phyloP scores from a whole-genome alignment of 805 yeast species.

The Candida peoriensis region DNA sequence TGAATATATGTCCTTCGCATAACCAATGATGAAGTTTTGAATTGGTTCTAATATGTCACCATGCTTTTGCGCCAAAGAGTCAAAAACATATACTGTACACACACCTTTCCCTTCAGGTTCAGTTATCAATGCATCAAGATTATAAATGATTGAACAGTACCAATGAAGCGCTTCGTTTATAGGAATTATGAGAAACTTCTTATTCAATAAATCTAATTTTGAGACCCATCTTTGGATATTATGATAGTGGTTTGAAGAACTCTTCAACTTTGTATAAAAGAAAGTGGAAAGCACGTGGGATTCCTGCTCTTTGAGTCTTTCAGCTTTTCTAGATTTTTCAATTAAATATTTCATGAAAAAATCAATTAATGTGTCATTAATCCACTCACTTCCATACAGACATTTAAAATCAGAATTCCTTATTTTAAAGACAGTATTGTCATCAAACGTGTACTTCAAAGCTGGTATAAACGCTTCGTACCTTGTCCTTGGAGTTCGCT shows the following conservation, averaged over 20 bases:
- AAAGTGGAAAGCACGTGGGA: constrained; percentile 72
- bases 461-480: constrained; percentile 30
- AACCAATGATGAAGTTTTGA: constrained; percentile 54
- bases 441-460: constrained; percentile 47
- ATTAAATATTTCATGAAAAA: constrained; percentile 67
- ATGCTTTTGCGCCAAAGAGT: constrained; percentile 66
- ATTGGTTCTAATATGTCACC: constrained; percentile 46
- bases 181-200: constrained; percentile 67
- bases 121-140: constrained; percentile 34
- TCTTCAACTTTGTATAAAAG: constrained; percentile 64
- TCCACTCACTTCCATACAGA: constrained; percentile 75
- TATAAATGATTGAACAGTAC: constrained; percentile 73
- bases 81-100: constrained; percentile 47
- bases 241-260: constrained; percentile 42
- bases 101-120: constrained; percentile 12
- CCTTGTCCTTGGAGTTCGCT: constrained; percentile 3
- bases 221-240: constrained; percentile 77
- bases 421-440: constrained; percentile 50
- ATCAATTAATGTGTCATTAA: constrained; percentile 84
- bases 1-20: constrained; percentile 60
- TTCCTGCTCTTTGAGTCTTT: constrained; percentile 30
- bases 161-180: constrained; percentile 81
- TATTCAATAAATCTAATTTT: constrained; percentile 56
- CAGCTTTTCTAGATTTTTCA: constrained; percentile 25
- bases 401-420: constrained; percentile 73